Evolutionary conservation across 257 asterid species (phyloP), one percentile per base, ranked within the genome.

Genomic region (Pogostemon cablin): DNA sequence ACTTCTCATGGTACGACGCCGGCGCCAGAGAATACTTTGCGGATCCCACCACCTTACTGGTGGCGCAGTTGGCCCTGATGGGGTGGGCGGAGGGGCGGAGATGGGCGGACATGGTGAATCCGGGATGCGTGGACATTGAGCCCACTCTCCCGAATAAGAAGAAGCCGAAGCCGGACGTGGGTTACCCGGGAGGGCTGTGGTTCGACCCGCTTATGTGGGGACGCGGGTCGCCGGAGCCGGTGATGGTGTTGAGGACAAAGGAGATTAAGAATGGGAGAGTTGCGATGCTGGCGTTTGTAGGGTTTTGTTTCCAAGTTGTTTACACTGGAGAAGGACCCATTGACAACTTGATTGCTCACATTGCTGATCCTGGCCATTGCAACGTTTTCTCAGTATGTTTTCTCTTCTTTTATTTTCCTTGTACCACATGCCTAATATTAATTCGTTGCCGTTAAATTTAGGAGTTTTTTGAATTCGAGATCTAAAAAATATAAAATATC

Each of bases 51-150:
- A 91, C 97, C n/a, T 62, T 91, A 46, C 80, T 91, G 3, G 86
- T 80, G 20, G 80, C 78, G 34, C 97, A 87, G 67, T 54, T 91
- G 42, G 88, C 54, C 57, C 79, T 91, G 34, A 91, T 90, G 97
- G 97, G 96, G 0, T 91, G 97, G 96, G 97, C 48, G 0, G 97
- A 91, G 86, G 97, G 97, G 2, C 72, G 97, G 65, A 81, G 97
- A 81, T 91, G 96, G 97, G 97, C 96, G 0, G 96, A 91, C 67
- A 79, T 91, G 37, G 17, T 91, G 10, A 91, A 87, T 6, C 96
- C 97, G 0, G 97, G 97, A 0, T 80, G 87, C 49, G 96, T 89
- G 1, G 95, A 87, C 77, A 87, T 89, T 8, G 96, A 87, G 62
- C 95, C 86, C 4, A 79, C 74, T 0, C 3, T 87, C 0, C 97